Percentiles rank a stretch among this genome's conserved stretches.
phyloP scores from a whole-genome alignment of 2,329 filamentous ascomycete species.

The Verticillium klebahnii region DNA sequence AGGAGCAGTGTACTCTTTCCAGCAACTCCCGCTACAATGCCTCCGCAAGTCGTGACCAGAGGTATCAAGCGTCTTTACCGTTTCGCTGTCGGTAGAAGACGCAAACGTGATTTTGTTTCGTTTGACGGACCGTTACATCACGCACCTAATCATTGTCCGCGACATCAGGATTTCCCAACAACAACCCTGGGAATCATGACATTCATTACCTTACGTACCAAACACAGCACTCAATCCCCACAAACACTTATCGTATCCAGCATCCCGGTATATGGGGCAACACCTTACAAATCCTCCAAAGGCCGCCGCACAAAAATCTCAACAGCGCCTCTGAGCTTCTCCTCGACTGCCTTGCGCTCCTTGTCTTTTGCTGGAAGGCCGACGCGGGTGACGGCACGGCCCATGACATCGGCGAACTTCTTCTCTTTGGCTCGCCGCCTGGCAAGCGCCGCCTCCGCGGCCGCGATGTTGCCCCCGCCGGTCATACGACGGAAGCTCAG shows the following conservation, averaged over 20 bases:
- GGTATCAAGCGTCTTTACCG: no score
- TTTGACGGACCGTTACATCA: no score
- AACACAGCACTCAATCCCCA: neutral
- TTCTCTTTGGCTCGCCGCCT: conserved; percentile 56
- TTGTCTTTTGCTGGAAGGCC: conserved; percentile 33
- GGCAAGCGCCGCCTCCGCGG: conserved; percentile 25
- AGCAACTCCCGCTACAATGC: no score
- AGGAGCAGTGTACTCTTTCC: no score
- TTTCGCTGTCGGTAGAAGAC: no score
- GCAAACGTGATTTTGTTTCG: no score
- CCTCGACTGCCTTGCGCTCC: conserved; percentile 56
- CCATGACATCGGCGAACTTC: conserved; percentile 62
- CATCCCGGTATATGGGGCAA: neutral
- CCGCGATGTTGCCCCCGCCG: neutral
- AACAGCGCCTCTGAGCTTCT: conserved; percentile 61
- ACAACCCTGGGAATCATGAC: no score
- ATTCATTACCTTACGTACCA: neutral
- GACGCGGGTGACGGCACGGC: conserved; percentile 55
- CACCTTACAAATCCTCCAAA: conserved; percentile 5
- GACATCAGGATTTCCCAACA: no score
- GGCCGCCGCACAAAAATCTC: conserved; percentile 56
- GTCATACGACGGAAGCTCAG: conserved; percentile 36
- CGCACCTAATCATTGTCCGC: no score
- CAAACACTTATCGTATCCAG: neutral
- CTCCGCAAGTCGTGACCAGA: no score